Percentiles rank a stretch among this genome's conserved stretches.
These are phyloP conservation scores for Cyclotella sp. DNA, from an alignment of 108 stramenopile genomes.

Conservation along the genomic window DNA sequence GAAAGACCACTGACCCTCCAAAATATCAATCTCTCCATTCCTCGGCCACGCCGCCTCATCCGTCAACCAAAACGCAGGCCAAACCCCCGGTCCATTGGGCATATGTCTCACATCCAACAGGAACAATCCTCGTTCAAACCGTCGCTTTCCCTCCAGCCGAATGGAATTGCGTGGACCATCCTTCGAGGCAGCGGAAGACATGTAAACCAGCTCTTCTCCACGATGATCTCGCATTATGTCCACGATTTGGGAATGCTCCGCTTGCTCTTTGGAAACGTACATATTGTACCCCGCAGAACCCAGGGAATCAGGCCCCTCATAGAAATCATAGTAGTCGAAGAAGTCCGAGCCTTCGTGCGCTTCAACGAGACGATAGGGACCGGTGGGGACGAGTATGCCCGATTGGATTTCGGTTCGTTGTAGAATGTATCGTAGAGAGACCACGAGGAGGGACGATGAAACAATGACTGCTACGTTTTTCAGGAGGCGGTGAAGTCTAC, in stretches of 20 bases:
- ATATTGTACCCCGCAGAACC: conserved; percentile 79
- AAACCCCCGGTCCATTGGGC: conserved; percentile 59
- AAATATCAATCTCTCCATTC: conserved; percentile 61
- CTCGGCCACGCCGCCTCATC: conserved; percentile 55
- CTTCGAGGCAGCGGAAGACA: conserved; percentile 69
- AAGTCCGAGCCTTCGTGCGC: conserved; percentile 69
- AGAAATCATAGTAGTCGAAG: conserved; percentile 79
- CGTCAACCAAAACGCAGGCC: conserved; percentile 64
- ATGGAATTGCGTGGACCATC: conserved; percentile 78
- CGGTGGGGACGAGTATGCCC: conserved; percentile 26
- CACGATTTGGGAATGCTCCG: conserved; percentile 60
- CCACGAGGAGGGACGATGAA: not conserved
- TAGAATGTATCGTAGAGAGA: conserved; percentile 1
- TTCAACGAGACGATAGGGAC: conserved; percentile 49
- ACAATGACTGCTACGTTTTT: not conserved
- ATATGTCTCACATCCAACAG: conserved; percentile 70
- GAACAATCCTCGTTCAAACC: conserved; percentile 86
- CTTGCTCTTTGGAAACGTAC: conserved; percentile 65
- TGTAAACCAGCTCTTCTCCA: conserved; percentile 78
- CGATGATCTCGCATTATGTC: conserved; percentile 57
- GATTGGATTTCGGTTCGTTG: not conserved
- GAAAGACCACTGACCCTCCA: conserved; percentile 40
- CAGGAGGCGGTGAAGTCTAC: not conserved
- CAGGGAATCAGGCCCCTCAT: conserved; percentile 79
- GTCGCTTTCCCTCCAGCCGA: conserved; percentile 76